Conservation (phyloP, 495 filamentous ascomycete genomes). For the Penicillium goetzii region DNA sequence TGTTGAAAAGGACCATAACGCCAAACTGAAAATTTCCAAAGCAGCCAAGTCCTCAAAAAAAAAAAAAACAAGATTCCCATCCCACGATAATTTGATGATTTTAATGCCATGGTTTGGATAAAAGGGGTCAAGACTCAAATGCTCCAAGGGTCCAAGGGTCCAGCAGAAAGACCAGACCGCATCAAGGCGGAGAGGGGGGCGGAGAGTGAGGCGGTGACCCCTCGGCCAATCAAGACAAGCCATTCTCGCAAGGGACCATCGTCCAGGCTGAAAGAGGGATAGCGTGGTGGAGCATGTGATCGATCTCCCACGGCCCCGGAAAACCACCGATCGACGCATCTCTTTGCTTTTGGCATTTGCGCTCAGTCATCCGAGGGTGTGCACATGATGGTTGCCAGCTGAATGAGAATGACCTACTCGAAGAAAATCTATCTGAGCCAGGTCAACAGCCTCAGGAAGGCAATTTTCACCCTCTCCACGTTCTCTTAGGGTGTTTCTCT, state of each 20-base stretch:
- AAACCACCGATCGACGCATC: slow-evolving; percentile 19
- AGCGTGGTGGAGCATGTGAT: slow-evolving; percentile 28
- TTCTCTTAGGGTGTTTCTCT: background rate
- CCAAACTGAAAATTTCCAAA: too few species aligned
- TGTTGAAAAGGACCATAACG: too few species aligned
- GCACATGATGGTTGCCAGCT: slow-evolving; percentile 11
- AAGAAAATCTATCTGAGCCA: background rate
- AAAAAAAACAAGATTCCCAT: too few species aligned
- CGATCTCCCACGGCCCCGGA: slow-evolving; percentile 24
- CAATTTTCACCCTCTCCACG: background rate
- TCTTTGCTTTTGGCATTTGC: slow-evolving; percentile 11
- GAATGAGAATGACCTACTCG: background rate
- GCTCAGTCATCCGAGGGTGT: background rate
- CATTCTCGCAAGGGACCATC: background rate
- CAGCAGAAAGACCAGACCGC: background rate
- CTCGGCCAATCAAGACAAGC: background rate
- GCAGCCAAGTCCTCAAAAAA: too few species aligned
- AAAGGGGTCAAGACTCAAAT: too few species aligned
- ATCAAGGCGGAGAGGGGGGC: background rate
- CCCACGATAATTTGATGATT: too few species aligned
- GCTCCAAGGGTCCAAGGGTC: background rate
- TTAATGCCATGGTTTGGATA: too few species aligned
- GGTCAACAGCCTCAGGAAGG: background rate
- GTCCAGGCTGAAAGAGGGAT: background rate
- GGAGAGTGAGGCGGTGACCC: background rate